phyloP scores from a whole-genome alignment of 2,329 filamentous ascomycete species.

The Colletotrichum sp. region DNA sequence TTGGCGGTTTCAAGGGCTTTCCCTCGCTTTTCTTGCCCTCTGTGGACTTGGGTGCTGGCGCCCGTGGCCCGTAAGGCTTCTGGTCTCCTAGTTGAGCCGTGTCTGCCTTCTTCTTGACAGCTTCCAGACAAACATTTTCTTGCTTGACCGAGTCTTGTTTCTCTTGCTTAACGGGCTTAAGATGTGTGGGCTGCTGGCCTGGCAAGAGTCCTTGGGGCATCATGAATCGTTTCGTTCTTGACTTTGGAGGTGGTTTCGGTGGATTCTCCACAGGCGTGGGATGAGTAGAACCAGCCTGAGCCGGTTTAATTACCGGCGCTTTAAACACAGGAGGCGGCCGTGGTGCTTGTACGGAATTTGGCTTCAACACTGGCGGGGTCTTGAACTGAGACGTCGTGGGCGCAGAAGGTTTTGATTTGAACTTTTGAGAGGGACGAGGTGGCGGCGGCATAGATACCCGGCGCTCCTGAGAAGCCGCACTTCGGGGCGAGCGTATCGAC shows the following conservation, averaged over 20 bases:
- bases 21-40: background rate
- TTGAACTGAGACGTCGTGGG: background rate
- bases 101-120: background rate
- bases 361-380: background rate
- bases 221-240: constrained; percentile 15
- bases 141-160: background rate
- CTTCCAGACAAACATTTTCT: background rate
- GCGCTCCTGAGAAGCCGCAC: background rate
- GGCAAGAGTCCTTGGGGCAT: constrained; percentile 2
- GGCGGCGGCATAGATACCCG: background rate
- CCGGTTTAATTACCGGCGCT: background rate
- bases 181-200: background rate
- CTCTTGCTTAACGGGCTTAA: background rate
- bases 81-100: background rate
- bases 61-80: background rate
- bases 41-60: background rate
- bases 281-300: background rate
- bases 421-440: background rate
- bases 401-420: background rate
- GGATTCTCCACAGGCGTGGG: background rate
- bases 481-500: background rate
- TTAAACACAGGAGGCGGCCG: background rate
- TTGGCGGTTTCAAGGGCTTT: background rate
- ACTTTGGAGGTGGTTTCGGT: background rate
- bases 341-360: background rate